Evolutionary conservation across 2,329 filamentous ascomycete species (phyloP), one percentile per base, ranked within the genome.

Genomic region (Curvularia lunata): DNA sequence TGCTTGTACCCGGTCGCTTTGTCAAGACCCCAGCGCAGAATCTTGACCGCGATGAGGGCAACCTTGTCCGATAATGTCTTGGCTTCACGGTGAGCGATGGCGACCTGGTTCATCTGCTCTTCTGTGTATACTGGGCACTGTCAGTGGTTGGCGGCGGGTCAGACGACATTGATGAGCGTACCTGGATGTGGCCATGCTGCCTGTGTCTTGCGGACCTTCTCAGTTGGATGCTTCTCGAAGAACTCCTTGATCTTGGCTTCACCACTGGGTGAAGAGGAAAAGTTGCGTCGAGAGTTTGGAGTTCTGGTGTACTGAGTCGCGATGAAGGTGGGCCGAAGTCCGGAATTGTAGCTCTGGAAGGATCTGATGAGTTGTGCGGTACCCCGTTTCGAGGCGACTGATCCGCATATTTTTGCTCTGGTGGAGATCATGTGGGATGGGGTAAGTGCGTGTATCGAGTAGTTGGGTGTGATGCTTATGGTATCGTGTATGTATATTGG

Each of bases 11-110:
- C 92, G 0, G 93, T 97, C 16, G 84, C 90, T 34, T 88, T 79
- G 74, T 98, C 94, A 79, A 96, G 91, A 9, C 87, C 87, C 83
- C 86, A 94, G 48, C 94, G 85, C 38, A 92, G 84, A 21, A 92
- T 64, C 6, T 91, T 86, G 48, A 97, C 89, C 63, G 91, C 86
- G 57, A 85, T 84, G 72, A 95, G 88, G 2, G 95, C 95, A 3
- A 89, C 78, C 80, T 86, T 88, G 75, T 99, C 95, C 4, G 92
- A 90, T 71, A 86, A 83, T 12, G 86, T 89, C 69, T 86, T 83
- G 1, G 90, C 86, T 65, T 88, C 77, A 23, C 94, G 89, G 73
- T 98, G 94, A 21, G 89, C 91, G 3, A 94, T 86, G 45, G 83
- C 81, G 48, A 98, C 86, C 21, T 76, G 73, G 23, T 85, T 81